Conservation (phyloP, 768 basidiomycete species). For the Lactifluus subvellereus region DNA sequence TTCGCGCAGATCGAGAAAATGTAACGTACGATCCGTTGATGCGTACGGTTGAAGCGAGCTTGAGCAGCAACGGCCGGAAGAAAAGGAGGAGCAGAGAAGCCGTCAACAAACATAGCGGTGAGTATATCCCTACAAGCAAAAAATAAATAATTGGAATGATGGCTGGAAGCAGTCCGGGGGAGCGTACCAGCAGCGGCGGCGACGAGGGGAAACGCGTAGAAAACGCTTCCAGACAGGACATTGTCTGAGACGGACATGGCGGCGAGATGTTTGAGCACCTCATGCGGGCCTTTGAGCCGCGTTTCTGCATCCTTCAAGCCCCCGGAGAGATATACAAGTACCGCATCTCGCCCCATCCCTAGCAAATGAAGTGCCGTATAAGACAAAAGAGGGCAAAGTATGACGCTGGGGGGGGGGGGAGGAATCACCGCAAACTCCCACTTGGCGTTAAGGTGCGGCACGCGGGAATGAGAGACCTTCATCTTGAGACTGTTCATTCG, state of each 20-base stretch:
- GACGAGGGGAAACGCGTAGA: conserved; percentile 22
- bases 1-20: neutral
- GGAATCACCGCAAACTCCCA: conserved; percentile 22
- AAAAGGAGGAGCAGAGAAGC: conserved; percentile 20
- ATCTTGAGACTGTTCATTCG: conserved; percentile 14
- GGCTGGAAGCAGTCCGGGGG: too few species aligned
- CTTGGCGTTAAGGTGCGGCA: conserved; percentile 10
- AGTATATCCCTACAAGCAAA: conserved; percentile 16
- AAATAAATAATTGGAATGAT: neutral
- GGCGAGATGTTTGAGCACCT: conserved; percentile 15
- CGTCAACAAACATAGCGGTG: conserved; percentile 23
- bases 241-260: conserved; percentile 24
- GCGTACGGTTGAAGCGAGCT: conserved; percentile 17
- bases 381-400: neutral
- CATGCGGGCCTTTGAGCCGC: neutral
- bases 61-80: conserved; percentile 19
- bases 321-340: conserved; percentile 17
- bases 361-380: neutral
- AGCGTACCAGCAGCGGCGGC: conserved; percentile 16
- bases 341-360: conserved; percentile 25
- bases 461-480: conserved; percentile 13
- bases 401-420: neutral
- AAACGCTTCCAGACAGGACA: conserved; percentile 22
- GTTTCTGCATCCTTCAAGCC: conserved; percentile 13
- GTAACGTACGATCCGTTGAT: conserved; percentile 19